Evolutionary conservation across 2,329 filamentous ascomycete genomes (phyloP), one percentile per base, ranked within the genome.

Genomic region (Chrysoporthe austroafricana): DNA sequence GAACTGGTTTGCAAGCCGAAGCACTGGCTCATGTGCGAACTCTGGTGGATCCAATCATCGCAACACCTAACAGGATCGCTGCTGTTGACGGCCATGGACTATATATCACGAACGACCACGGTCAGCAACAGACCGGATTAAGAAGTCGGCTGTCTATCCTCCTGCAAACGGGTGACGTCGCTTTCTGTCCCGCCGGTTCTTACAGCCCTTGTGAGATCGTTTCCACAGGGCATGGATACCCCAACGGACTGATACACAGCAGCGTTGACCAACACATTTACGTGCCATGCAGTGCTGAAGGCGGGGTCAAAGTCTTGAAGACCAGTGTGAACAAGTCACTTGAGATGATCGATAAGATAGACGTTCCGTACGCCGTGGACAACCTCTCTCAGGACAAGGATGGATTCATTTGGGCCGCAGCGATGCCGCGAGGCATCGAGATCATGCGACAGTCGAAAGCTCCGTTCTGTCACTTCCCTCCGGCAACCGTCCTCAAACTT

Each of bases 71-170:
- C 34, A 58, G 65, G 21, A 60, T 66, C 21, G 52, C 65, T n/a
- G 43, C 26, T 9, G 43, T 62, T 3, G 60, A 44, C 1, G 59
- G 64, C 13, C 21, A 42, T 7, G 64, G 64, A 1, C 32, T 66
- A 4, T 66, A 63, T 8, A 36, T 66, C 14, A 42, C 64, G 16
- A 66, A 66, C 21, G 64, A 66, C 50, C 64, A 66, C 8, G 64
- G 64, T 6, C 64, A 66, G 32, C 18, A 50, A 9, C 63, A 48
- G n/a, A 50, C 21, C 11, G 64, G 64, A 3, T n/a, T 62, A 26
- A 32, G n/a, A 3, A 63, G 11, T 14, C 11, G 3, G 5, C 50
- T 66, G 14, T 66, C 64, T 26, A 26, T 50, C 1, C 13, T 66
- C 18, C 32, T 63, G 3, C 52, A 36, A 2, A 66, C 64, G 11